phyloP scores from a whole-genome alignment of 73 alveolate genomes.

The Symbiodinium natans region DNA sequence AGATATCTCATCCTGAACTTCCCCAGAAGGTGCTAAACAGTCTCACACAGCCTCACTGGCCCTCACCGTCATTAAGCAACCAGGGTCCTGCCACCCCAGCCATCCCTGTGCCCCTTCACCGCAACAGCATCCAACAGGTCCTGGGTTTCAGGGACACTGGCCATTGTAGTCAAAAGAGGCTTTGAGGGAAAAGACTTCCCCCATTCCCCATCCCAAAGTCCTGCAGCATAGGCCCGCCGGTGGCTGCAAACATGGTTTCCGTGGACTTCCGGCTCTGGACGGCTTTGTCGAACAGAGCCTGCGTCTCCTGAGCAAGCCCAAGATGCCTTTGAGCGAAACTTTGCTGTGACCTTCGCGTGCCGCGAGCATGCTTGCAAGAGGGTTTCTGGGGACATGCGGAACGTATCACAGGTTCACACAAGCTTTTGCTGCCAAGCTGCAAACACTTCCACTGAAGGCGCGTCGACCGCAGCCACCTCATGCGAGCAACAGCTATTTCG shows the following conservation, averaged over 20 bases:
- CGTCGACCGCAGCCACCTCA: neutral
- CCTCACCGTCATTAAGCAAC: no score
- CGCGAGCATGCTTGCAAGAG: no score
- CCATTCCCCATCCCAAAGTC: neutral
- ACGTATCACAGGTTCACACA: no score
- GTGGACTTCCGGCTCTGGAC: slow-evolving; percentile 35
- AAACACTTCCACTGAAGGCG: neutral
- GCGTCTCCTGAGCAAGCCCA: slow-evolving; percentile 14
- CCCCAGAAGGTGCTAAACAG: no score
- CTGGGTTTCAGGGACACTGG: neutral
- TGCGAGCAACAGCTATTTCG: no score
- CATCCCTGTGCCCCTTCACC: slow-evolving; percentile 67
- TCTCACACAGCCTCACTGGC: neutral
- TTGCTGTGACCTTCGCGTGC: no score
- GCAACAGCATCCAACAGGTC: slow-evolving; percentile 58
- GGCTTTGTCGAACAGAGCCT: slow-evolving; percentile 59
- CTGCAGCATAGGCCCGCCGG: slow-evolving; percentile 49
- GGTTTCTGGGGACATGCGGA: no score
- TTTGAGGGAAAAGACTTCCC: no score
- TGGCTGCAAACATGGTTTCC: slow-evolving; percentile 57
- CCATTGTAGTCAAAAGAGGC: no score
- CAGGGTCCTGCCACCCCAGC: slow-evolving; percentile 52
- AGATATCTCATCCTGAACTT: slow-evolving; percentile 26
- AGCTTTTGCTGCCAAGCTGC: neutral
- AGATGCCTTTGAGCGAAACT: no score